Conservation (phyloP, 1,139 yeast genomes). For the Dujonia santamariae region DNA sequence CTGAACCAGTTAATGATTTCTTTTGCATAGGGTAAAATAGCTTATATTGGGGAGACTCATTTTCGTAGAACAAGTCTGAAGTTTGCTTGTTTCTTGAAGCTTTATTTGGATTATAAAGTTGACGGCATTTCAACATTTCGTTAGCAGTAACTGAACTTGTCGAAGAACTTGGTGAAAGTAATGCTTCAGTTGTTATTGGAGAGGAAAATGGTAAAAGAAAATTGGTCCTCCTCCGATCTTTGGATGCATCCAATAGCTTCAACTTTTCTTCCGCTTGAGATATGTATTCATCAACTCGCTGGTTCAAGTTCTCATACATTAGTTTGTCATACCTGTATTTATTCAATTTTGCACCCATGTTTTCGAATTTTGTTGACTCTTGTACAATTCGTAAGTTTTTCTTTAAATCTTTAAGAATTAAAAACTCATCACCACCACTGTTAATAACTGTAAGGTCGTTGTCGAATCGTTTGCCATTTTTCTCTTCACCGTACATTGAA, state of each 20-base stretch:
- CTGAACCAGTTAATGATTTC: slow-evolving; percentile 12
- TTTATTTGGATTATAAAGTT: slow-evolving; percentile 17
- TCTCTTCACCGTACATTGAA: slow-evolving; percentile 18
- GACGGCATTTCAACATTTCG: slow-evolving; percentile 18
- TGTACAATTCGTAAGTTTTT: slow-evolving; percentile 31
- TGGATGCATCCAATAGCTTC: slow-evolving; percentile 15
- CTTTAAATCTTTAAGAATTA: slow-evolving; percentile 32
- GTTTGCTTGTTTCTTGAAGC: no score
- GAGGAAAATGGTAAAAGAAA: no score
- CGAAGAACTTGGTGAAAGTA: no score
- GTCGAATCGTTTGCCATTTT: no score
- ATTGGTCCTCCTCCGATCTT: no score
- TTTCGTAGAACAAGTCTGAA: no score
- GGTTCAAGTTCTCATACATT: slow-evolving; percentile 25
- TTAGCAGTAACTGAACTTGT: slow-evolving; percentile 12
- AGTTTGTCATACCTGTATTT: slow-evolving; percentile 17
- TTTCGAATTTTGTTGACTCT: slow-evolving; percentile 12
- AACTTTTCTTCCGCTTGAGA: slow-evolving; percentile 20
- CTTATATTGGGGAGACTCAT: slow-evolving; percentile 11
- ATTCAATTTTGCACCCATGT: slow-evolving; percentile 10
- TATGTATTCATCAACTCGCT: slow-evolving; percentile 27
- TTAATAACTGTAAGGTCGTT: no score
- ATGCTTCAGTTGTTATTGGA: neutral
- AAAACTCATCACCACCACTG: slow-evolving; percentile 40
- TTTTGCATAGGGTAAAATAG: slow-evolving; percentile 14